phyloP scores from a whole-genome alignment of 2,329 filamentous ascomycete species.

The Aspergillus hiratsukae region DNA sequence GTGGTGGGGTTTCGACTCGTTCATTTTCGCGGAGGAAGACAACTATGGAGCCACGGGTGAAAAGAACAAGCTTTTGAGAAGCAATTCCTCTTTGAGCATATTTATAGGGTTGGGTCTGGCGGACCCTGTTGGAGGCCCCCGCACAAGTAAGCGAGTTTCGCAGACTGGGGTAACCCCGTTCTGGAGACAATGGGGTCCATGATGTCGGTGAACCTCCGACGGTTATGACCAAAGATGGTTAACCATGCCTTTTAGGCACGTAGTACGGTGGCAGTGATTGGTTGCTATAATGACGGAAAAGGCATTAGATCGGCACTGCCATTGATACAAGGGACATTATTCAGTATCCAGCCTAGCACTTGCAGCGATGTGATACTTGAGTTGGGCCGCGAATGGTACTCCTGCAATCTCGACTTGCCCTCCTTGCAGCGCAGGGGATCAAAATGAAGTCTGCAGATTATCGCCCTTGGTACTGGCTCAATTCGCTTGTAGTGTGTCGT shows the following conservation, averaged over 20 bases:
- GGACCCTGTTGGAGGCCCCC: neutral
- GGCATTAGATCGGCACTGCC: neutral
- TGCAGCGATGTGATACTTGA: neutral
- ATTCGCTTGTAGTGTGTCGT: no score
- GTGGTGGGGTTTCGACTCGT: constrained; percentile 10
- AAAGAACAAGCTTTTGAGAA: neutral
- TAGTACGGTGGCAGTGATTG: neutral
- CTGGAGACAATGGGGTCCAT: neutral
- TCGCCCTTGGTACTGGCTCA: no score
- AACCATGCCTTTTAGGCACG: neutral
- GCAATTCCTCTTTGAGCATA: neutral
- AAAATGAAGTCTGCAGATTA: no score
- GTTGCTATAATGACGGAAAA: neutral
- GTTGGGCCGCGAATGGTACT: no score
- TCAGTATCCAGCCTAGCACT: neutral
- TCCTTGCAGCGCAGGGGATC: no score
- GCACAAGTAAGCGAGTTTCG: neutral
- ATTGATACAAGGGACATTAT: neutral
- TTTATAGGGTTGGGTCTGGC: neutral
- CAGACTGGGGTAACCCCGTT: neutral
- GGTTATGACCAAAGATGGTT: neutral
- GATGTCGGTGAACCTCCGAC: neutral
- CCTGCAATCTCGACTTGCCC: no score
- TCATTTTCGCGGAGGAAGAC: constrained; percentile 11
- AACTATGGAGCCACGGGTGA: neutral